These are phyloP conservation scores for Trametes pubescens DNA, from an alignment of 1,284 basidiomycete species.

Conservation along the genomic window DNA sequence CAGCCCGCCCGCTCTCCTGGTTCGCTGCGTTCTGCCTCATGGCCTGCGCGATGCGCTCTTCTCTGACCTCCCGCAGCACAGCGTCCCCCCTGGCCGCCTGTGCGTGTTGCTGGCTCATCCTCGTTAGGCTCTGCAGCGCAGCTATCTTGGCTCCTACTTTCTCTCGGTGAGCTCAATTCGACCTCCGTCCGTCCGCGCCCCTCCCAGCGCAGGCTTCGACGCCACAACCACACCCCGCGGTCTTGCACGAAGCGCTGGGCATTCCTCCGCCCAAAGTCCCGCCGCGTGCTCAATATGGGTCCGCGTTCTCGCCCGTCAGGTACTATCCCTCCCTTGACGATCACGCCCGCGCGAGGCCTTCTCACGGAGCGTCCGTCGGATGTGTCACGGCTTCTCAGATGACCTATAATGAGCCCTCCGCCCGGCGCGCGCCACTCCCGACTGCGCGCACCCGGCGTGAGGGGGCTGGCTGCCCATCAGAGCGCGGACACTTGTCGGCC, in stretches of 20 bases:
- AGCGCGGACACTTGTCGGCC: slow-evolving; percentile 34
- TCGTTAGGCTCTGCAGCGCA: not conserved
- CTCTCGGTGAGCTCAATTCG: slow-evolving; percentile 5
- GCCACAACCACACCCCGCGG: slow-evolving; percentile 19
- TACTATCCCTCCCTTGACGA: slow-evolving; percentile 22
- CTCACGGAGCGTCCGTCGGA: slow-evolving; percentile 16
- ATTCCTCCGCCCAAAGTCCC: slow-evolving; percentile 26
- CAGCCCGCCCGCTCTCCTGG: slow-evolving; percentile 9
- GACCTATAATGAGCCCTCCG: slow-evolving; percentile 23
- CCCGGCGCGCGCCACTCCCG: slow-evolving; percentile 19
- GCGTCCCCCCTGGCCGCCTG: not conserved
- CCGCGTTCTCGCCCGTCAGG: slow-evolving; percentile 26
- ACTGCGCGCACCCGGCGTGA: slow-evolving; percentile 20
- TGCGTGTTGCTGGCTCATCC: slow-evolving; percentile 8
- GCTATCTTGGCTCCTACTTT: slow-evolving; percentile 1
- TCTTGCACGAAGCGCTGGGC: slow-evolving; percentile 12
- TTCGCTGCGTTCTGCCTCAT: slow-evolving; percentile 24
- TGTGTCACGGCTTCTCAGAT: slow-evolving; percentile 26
- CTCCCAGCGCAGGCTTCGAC: slow-evolving; percentile 15
- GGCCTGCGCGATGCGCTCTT: slow-evolving; percentile 12
- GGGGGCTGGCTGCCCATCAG: not conserved
- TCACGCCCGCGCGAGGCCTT: slow-evolving; percentile 20
- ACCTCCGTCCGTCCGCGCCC: not conserved
- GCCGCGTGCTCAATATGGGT: slow-evolving; percentile 23
- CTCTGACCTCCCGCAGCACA: slow-evolving; percentile 25